Conservation (phyloP, 768 basidiomycete species). For the Boletus rex-veris region DNA sequence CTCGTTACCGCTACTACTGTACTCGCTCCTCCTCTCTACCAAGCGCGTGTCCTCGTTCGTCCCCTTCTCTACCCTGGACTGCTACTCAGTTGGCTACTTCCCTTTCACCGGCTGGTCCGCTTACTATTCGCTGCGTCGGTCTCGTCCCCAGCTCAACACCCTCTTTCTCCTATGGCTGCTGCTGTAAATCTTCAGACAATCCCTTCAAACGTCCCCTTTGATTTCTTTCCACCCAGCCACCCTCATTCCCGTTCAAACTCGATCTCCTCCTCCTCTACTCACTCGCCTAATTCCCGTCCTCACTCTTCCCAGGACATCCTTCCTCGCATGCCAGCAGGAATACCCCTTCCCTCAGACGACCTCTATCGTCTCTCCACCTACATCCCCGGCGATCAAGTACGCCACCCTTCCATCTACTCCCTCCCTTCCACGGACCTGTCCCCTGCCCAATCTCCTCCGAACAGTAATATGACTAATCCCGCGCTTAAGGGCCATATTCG, state of each 20-base stretch:
- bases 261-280: slow-evolving; percentile 70
- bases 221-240: slow-evolving; percentile 51
- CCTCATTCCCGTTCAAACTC: slow-evolving; percentile 76
- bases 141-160: slow-evolving; percentile 34
- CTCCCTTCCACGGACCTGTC: slow-evolving; percentile 40
- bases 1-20: slow-evolving; percentile 26
- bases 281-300: slow-evolving; percentile 69
- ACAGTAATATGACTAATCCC: slow-evolving; percentile 69
- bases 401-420: slow-evolving; percentile 45
- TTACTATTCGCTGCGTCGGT: slow-evolving; percentile 29
- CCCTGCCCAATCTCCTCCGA: slow-evolving; percentile 66
- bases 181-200: slow-evolving; percentile 74
- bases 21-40: slow-evolving; percentile 5
- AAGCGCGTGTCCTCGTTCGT: slow-evolving; percentile 16
- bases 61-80: slow-evolving; percentile 22
- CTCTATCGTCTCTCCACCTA: slow-evolving; percentile 63
- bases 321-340: slow-evolving; percentile 47
- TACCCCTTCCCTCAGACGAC: slow-evolving; percentile 60
- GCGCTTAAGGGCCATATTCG: slow-evolving; percentile 76
- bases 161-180: slow-evolving; percentile 59
- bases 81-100: slow-evolving; percentile 10
- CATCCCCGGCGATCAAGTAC: slow-evolving; percentile 42
- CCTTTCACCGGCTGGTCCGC: slow-evolving; percentile 56
- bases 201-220: slow-evolving; percentile 62
- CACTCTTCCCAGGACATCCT: slow-evolving; percentile 72